Conservation (phyloP, 805 yeast species). For the Candida awuae region DNA sequence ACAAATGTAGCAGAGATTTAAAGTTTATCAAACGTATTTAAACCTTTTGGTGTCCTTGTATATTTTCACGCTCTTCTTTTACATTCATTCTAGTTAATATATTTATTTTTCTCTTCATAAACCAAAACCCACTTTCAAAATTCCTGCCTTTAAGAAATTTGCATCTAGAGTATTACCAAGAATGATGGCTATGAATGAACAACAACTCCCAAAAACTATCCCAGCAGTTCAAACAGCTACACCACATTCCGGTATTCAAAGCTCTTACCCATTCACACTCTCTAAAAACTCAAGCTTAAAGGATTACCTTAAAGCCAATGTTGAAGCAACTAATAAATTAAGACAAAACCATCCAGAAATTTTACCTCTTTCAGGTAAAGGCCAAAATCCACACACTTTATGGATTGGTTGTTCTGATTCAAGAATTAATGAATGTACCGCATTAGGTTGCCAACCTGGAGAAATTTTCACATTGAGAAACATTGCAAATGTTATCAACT, state of each 20-base stretch:
- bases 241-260: neutral
- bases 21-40: too few species aligned
- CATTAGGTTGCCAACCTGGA: slow-evolving; percentile 76
- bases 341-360: slow-evolving; percentile 46
- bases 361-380: slow-evolving; percentile 59
- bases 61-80: too few species aligned
- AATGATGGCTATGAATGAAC: slow-evolving; percentile 11
- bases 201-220: slow-evolving; percentile 1
- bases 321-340: slow-evolving; percentile 37
- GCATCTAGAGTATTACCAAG: slow-evolving; percentile 7
- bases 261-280: slow-evolving; percentile 34
- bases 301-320: slow-evolving; percentile 44
- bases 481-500: slow-evolving; percentile 70
- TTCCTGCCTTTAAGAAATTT: slow-evolving; percentile 6
- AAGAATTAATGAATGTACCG: slow-evolving; percentile 71
- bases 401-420: slow-evolving; percentile 96
- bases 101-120: neutral
- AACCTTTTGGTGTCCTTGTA: too few species aligned
- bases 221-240: neutral
- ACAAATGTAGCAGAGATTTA: too few species aligned
- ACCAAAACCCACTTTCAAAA: neutral
- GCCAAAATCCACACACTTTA: slow-evolving; percentile 87
- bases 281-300: slow-evolving; percentile 39
- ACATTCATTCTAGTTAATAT: too few species aligned
- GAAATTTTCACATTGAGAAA: slow-evolving; percentile 85